Evolutionary conservation across 257 asterid genomes (phyloP).

Genomic region (Solanum chmielewskii): DNA sequence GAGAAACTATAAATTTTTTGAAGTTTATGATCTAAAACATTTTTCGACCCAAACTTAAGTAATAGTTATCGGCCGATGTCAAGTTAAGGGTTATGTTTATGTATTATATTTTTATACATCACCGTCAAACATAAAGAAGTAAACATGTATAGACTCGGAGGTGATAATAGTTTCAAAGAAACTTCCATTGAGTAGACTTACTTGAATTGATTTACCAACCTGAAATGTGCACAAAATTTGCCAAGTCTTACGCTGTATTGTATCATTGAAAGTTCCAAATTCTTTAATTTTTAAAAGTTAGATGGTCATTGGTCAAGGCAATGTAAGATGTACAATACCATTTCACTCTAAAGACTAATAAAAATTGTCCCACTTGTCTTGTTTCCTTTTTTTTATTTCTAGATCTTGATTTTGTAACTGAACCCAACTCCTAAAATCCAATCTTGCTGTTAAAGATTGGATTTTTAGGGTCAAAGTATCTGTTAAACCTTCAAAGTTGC

Average conservation of each 20-base stretch:
- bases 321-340: not conserved
- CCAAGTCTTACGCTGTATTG: not conserved
- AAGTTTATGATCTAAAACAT: too few relatives aligned
- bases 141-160: not conserved
- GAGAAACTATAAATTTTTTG: too few relatives aligned
- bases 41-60: too few relatives aligned
- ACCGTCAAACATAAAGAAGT: too few relatives aligned
- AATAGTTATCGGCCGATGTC: rapidly evolving
- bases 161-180: not conserved
- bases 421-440: not conserved
- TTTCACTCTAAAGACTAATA: not conserved
- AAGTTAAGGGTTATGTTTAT: too few relatives aligned
- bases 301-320: not conserved
- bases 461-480: not conserved
- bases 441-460: not conserved
- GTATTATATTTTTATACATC: not conserved
- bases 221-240: not conserved
- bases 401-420: not conserved
- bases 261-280: not conserved
- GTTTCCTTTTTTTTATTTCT: not conserved
- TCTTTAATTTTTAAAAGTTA: not conserved
- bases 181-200: not conserved
- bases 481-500: not conserved
- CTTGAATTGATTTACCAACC: not conserved
- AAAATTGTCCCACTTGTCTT: slow-evolving; percentile 3